phyloP scores from a whole-genome alignment of 176 grass and related monocot genomes.

The Hsuehochloa calcarea region DNA sequence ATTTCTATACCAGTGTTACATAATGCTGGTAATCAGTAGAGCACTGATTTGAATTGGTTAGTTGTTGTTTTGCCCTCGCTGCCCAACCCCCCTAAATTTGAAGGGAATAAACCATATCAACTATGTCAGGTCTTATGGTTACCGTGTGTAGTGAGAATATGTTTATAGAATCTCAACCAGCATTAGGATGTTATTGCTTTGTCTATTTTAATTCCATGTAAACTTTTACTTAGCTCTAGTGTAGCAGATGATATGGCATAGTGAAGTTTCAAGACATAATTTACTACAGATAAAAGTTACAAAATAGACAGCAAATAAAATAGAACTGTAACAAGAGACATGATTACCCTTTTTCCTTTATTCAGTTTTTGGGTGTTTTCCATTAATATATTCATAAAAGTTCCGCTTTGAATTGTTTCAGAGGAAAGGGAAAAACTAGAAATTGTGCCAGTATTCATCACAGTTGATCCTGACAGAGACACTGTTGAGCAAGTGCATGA shows the following conservation, averaged over 20 bases:
- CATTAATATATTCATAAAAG: background rate
- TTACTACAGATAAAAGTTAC: background rate
- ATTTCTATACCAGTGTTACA: background rate
- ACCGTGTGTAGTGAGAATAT: background rate
- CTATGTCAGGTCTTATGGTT: background rate
- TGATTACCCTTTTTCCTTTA: background rate
- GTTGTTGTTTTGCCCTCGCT: background rate
- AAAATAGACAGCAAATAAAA: background rate
- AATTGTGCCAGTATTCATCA: constrained; percentile 88
- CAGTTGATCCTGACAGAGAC: constrained; percentile 94
- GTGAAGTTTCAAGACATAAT: background rate
- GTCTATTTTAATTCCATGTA: background rate
- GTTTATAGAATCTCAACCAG: background rate
- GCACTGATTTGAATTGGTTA: background rate
- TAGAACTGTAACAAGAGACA: background rate
- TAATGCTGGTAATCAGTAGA: background rate
- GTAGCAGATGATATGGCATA: background rate
- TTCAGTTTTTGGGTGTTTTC: background rate
- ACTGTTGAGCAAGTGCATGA: constrained; percentile 80
- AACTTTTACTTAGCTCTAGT: background rate
- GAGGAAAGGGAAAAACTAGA: constrained; percentile 70
- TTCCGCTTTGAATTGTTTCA: constrained; percentile 36
- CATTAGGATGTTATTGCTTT: background rate
- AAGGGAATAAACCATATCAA: background rate
- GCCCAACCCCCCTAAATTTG: background rate